Evolutionary conservation across 2,329 filamentous ascomycete genomes (phyloP).

Genomic region (Pyricularia grisea): DNA sequence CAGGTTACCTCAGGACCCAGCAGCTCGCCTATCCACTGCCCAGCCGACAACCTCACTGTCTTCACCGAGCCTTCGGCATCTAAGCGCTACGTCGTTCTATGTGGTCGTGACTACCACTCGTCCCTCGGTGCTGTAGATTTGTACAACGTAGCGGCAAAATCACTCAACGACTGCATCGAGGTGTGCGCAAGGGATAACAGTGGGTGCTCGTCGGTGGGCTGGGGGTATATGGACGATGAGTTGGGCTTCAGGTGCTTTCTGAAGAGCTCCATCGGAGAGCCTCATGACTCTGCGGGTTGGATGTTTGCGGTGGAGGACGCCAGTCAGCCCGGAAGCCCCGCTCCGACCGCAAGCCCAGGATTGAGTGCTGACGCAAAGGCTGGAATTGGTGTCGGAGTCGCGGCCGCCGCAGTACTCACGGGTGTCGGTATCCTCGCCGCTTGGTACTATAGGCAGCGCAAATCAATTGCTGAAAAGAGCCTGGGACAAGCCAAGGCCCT

Average conservation of each 20-base stretch:
- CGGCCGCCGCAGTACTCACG: constrained; percentile 30
- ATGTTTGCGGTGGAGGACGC: constrained; percentile 20
- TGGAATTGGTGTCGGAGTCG: constrained; percentile 44
- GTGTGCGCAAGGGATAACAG: constrained; percentile 16
- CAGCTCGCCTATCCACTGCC: constrained; percentile 17
- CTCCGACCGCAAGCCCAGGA: not conserved
- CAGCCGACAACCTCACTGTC: constrained; percentile 22
- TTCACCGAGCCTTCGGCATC: constrained; percentile 12
- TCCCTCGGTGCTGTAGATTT: constrained; percentile 19
- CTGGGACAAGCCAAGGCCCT: not conserved
- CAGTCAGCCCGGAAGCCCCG: not conserved
- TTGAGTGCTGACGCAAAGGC: constrained; percentile 43
- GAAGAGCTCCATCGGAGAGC: constrained; percentile 20
- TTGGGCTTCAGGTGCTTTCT: constrained; percentile 22
- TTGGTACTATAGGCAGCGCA: constrained; percentile 2
- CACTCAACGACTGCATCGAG: constrained; percentile 22
- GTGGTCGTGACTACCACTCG: constrained; percentile 24
- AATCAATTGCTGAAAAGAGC: not conserved
- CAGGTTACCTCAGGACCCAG: not conserved
- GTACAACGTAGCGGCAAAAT: constrained; percentile 12
- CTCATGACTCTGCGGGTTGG: constrained; percentile 18
- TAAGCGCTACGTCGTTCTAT: constrained; percentile 21
- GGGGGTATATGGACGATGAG: constrained; percentile 15
- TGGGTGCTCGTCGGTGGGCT: constrained; percentile 23
- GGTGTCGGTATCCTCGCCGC: not conserved